phyloP scores from a whole-genome alignment of 257 asterid genomes.

The Lantana camara region DNA sequence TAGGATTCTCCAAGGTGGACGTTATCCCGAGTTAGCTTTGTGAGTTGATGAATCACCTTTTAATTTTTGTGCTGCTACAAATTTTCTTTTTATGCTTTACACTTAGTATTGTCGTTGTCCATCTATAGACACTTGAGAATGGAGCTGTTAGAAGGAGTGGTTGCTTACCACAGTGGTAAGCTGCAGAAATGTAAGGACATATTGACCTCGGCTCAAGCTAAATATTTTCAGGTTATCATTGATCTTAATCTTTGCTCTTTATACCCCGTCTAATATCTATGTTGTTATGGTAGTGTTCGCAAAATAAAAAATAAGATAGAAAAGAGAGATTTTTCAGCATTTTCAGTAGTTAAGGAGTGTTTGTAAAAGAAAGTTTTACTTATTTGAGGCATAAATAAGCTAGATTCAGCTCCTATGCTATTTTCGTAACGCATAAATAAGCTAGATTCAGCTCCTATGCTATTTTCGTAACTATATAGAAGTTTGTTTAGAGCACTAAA shows the following conservation, averaged over 20 bases:
- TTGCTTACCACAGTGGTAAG: constrained; percentile 80
- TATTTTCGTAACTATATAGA: no score
- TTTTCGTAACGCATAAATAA: no score
- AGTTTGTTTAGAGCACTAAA: no score
- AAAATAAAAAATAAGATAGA: no score
- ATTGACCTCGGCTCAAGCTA: constrained; percentile 74
- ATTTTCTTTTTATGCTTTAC: constrained; percentile 8
- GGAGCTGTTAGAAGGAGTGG: constrained; percentile 92
- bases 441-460: no score
- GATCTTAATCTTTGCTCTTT: constrained; percentile 8
- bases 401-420: no score
- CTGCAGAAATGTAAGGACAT: constrained; percentile 58
- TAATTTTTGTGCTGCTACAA: constrained; percentile 7
- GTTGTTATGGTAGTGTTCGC: no score
- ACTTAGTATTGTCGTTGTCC: constrained; percentile 9
- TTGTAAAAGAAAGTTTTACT: no score
- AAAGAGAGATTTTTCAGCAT: no score
- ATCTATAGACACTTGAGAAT: constrained; percentile 74
- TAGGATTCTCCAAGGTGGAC: constrained; percentile 81
- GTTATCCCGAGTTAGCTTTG: constrained; percentile 88
- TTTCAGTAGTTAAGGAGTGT: no score
- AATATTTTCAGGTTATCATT: constrained; percentile 55
- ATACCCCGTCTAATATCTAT: no score
- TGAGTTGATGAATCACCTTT: constrained; percentile 30
- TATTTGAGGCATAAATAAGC: no score